Conservation (phyloP, 2,329 filamentous ascomycete genomes). For the Aaosphaeria pasadenensis region DNA sequence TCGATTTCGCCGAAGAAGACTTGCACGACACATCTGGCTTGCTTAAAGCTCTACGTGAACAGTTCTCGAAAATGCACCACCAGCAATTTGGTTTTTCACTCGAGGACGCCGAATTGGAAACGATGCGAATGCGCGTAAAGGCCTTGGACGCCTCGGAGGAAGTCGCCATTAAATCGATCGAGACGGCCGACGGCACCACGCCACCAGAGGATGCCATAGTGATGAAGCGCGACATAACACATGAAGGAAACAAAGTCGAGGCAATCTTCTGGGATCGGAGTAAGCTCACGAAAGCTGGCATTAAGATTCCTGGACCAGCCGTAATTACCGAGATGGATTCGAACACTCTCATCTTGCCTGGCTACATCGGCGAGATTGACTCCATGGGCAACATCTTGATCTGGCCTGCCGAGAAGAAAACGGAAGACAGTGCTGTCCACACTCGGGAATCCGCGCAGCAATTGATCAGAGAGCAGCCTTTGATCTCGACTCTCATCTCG, state of each 20-base stretch:
- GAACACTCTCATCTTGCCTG: slow-evolving; percentile 50
- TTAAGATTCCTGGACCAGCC: slow-evolving; percentile 44
- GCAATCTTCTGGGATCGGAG: slow-evolving; percentile 47
- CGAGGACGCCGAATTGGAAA: slow-evolving; percentile 44
- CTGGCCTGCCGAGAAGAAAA: slow-evolving; percentile 34
- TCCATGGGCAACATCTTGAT: slow-evolving; percentile 50
- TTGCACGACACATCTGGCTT: slow-evolving; percentile 29
- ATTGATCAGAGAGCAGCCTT: slow-evolving; percentile 38
- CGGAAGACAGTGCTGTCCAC: slow-evolving; percentile 23
- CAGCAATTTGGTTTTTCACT: slow-evolving; percentile 48
- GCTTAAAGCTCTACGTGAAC: slow-evolving; percentile 31
- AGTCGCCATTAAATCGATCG: slow-evolving; percentile 37
- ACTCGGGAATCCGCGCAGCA: slow-evolving; percentile 37
- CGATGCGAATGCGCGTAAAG: slow-evolving; percentile 47
- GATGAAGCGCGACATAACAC: slow-evolving; percentile 38
- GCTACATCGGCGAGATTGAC: slow-evolving; percentile 47
- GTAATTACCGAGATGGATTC: slow-evolving; percentile 53
- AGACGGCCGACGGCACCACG: slow-evolving; percentile 17
- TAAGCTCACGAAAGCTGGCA: slow-evolving; percentile 40
- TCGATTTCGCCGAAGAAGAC: slow-evolving; percentile 35
- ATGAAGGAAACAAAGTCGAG: slow-evolving; percentile 40
- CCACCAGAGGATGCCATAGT: slow-evolving; percentile 38
- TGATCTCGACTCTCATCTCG: slow-evolving; percentile 45
- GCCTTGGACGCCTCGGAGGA: slow-evolving; percentile 43
- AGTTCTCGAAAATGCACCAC: slow-evolving; percentile 43